Evolutionary conservation across 2,329 filamentous ascomycete species (phyloP).

Genomic region (Amylocarpus encephaloides): DNA sequence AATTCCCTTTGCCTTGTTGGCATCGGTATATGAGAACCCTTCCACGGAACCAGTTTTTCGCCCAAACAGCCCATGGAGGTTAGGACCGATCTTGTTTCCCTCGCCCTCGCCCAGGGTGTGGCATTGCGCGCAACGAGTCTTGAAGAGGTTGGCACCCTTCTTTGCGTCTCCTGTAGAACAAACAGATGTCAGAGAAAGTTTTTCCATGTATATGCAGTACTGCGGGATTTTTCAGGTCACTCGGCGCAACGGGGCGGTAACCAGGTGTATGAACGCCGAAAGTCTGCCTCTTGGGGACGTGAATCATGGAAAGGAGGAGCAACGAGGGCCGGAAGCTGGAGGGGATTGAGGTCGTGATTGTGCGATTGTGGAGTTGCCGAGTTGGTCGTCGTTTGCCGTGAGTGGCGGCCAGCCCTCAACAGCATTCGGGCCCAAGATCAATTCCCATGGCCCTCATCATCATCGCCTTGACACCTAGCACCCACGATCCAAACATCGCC

Average conservation of each 20-base stretch:
- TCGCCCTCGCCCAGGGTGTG: slow-evolving; percentile 88
- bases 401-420: slow-evolving; percentile 4
- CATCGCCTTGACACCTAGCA: not conserved
- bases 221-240: not conserved
- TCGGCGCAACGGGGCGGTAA: slow-evolving; percentile 16
- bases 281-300: not conserved
- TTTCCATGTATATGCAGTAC: not conserved
- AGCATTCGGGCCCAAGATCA: not conserved
- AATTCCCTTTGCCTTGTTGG: slow-evolving; percentile 97
- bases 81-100: slow-evolving; percentile 97
- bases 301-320: not conserved
- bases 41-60: slow-evolving; percentile 88
- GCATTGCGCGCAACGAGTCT: slow-evolving; percentile 98
- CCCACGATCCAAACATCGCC: not conserved
- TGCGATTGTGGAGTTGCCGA: slow-evolving; percentile 4
- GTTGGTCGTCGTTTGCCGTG: not conserved
- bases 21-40: slow-evolving; percentile 96
- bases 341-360: slow-evolving; percentile 1
- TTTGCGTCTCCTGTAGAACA: slow-evolving; percentile 69
- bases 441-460: not conserved
- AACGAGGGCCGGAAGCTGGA: slow-evolving; percentile 1
- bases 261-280: not conserved
- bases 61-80: slow-evolving; percentile 95
- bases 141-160: slow-evolving; percentile 99
- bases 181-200: slow-evolving; percentile 27